These are phyloP conservation scores for Sarocladium strictum DNA, from an alignment of 2,329 filamentous ascomycete genomes.

Conservation along the genomic window DNA sequence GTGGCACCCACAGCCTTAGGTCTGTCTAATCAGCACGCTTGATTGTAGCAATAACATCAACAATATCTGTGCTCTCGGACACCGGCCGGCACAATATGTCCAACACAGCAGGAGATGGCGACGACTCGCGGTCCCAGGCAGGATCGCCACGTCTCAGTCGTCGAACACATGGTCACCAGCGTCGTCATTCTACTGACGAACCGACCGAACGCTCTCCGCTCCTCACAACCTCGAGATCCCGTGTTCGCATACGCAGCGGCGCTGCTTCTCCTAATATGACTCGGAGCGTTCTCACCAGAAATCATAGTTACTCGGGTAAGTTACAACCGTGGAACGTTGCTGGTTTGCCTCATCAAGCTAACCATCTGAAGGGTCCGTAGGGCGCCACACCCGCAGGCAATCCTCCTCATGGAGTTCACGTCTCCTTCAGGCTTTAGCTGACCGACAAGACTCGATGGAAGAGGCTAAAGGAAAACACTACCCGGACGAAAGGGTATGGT, in stretches of 20 bases:
- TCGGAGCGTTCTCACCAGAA: slow-evolving; percentile 24
- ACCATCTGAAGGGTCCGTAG: neutral
- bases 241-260: slow-evolving; percentile 33
- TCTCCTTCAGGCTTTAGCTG: slow-evolving; percentile 55
- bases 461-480: slow-evolving; percentile 60
- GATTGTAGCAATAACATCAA: neutral
- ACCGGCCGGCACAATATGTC: neutral
- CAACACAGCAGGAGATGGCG: slow-evolving; percentile 11
- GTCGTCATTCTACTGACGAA: slow-evolving; percentile 17
- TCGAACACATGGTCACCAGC: slow-evolving; percentile 13
- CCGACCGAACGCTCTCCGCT: slow-evolving; percentile 41
- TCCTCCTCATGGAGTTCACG: slow-evolving; percentile 52
- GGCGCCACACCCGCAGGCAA: slow-evolving; percentile 47
- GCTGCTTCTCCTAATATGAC: slow-evolving; percentile 20
- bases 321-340: neutral
- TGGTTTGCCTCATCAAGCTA: neutral
- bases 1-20: neutral
- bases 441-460: slow-evolving; percentile 50
- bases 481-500: slow-evolving; percentile 88
- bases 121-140: slow-evolving; percentile 23
- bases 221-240: slow-evolving; percentile 33
- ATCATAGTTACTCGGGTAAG: slow-evolving; percentile 40
- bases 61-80: neutral
- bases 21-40: neutral
- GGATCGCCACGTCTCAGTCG: slow-evolving; percentile 26